Evolutionary conservation across 2,329 filamentous ascomycete species (phyloP), one percentile per base, ranked within the genome.

Genomic region (Dothideomycetes sp.): DNA sequence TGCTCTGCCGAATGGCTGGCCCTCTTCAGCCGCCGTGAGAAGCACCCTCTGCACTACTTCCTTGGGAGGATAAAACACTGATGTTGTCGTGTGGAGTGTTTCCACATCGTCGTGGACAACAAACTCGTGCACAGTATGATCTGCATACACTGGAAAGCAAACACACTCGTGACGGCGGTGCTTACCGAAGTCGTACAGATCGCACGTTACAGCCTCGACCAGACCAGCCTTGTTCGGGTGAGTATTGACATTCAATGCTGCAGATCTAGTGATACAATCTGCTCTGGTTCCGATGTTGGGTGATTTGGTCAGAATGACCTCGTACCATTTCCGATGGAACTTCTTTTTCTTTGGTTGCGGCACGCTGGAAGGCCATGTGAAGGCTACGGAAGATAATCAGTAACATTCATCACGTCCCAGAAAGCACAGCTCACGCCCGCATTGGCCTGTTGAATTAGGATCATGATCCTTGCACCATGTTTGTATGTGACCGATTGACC

Each of bases 391-490:
- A n/a, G n/a, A n/a, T n/a, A n/a, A n/a, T n/a, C n/a, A n/a, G n/a
- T n/a, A n/a, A n/a, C n/a, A n/a, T n/a, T n/a, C n/a, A n/a, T n/a
- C n/a, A n/a, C n/a, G n/a, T n/a, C n/a, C n/a, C n/a, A n/a, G n/a
- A n/a, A n/a, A n/a, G n/a, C n/a, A n/a, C n/a, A 17, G 38, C 40
- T 38, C 17, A 42, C 40, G 11, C 19, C 35, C 36, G 24, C 36
- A 42, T 35, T 38, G 40, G 15, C 34, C 36, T 4, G 36, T 42
- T 5, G 40, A 42, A 3, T 10, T 34, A 10, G 40, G 31, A 27
- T 38, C 40, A 17, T 42, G 31, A 11, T 42, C 22, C 14, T 38
- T 38, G 31, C 40, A 42, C 40, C 36, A 38, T n/a, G 35, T 38
- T 12, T 31, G 31, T 16, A 38, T 38, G 34, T 38, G 36, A 8